phyloP scores from a whole-genome alignment of 108 stramenopile genomes.

The Cyclotella distinguenda region DNA sequence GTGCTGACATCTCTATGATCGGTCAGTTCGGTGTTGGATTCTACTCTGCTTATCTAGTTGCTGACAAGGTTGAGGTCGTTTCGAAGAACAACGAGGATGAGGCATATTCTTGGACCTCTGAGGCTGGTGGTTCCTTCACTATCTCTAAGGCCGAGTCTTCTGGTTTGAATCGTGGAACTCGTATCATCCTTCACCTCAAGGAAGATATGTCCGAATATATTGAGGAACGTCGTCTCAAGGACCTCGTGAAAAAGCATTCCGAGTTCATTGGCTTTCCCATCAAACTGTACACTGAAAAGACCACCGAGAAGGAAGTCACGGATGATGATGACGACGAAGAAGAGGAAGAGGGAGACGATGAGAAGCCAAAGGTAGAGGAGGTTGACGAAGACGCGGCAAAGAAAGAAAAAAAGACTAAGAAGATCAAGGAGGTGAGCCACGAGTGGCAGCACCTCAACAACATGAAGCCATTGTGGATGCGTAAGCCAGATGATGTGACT shows the following conservation, averaged over 20 bases:
- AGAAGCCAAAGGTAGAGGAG: slow-evolving; percentile 93
- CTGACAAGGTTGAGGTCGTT: slow-evolving; percentile 96
- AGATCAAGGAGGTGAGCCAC: slow-evolving; percentile 99
- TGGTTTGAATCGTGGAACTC: slow-evolving; percentile 93
- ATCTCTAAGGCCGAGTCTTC: slow-evolving; percentile 79
- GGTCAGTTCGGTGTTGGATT: slow-evolving; percentile 99
- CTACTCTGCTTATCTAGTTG: slow-evolving; percentile 99
- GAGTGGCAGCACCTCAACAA: slow-evolving; percentile 99
- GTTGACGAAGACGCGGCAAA: slow-evolving; percentile 97
- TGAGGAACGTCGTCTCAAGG: slow-evolving; percentile 98
- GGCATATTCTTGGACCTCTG: slow-evolving; percentile 92
- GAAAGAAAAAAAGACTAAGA: slow-evolving; percentile 96
- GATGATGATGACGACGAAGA: slow-evolving; percentile 98
- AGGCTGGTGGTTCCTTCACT: slow-evolving; percentile 98
- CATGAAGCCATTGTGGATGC: slow-evolving; percentile 99
- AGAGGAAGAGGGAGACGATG: slow-evolving; percentile 92
- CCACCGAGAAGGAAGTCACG: slow-evolving; percentile 99
- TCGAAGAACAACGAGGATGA: slow-evolving; percentile 98
- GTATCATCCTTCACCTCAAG: slow-evolving; percentile 98
- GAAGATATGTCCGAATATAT: slow-evolving; percentile 99
- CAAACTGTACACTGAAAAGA: slow-evolving; percentile 99
- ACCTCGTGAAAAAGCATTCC: slow-evolving; percentile 99
- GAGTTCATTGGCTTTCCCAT: slow-evolving; percentile 99
- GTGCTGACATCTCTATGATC: slow-evolving; percentile 99
- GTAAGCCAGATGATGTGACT: slow-evolving; percentile 99